Evolutionary conservation across 768 basidiomycete genomes (phyloP).

Genomic region (Suillus hirtellus): DNA sequence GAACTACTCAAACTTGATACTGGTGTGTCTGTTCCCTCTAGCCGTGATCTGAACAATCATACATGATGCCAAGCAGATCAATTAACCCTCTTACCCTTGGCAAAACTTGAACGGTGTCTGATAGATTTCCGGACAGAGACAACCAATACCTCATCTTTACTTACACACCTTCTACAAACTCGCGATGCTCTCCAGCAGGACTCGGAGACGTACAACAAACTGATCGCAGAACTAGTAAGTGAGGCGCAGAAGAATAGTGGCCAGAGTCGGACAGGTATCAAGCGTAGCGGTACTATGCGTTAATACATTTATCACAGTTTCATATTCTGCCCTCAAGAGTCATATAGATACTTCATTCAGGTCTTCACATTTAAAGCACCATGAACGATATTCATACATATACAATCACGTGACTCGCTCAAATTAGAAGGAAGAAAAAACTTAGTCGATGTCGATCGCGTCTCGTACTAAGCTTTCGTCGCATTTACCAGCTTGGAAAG

Average conservation of each 20-base stretch:
- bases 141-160: conserved; percentile 67
- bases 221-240: conserved; percentile 90
- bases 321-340: neutral
- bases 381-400: too few relatives aligned
- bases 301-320: conserved; percentile 16
- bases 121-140: conserved; percentile 71
- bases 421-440: conserved; percentile 15
- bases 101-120: conserved; percentile 64
- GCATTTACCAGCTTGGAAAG: neutral
- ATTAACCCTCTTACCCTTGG: conserved; percentile 68
- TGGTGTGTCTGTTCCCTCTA: conserved; percentile 46
- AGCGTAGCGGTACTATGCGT: conserved; percentile 51
- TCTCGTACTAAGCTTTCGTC: neutral
- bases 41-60: conserved; percentile 4
- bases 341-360: too few relatives aligned
- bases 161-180: conserved; percentile 82
- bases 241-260: conserved; percentile 86
- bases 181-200: conserved; percentile 84
- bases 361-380: too few relatives aligned
- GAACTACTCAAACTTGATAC: conserved; percentile 64
- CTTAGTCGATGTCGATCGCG: conserved; percentile 11
- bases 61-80: conserved; percentile 49
- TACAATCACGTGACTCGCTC: conserved; percentile 13
- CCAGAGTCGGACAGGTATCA: conserved; percentile 48
- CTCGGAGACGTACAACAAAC: conserved; percentile 84